phyloP scores from a whole-genome alignment of 2,329 filamentous ascomycete species.

The Tolypocladium tropicale region DNA sequence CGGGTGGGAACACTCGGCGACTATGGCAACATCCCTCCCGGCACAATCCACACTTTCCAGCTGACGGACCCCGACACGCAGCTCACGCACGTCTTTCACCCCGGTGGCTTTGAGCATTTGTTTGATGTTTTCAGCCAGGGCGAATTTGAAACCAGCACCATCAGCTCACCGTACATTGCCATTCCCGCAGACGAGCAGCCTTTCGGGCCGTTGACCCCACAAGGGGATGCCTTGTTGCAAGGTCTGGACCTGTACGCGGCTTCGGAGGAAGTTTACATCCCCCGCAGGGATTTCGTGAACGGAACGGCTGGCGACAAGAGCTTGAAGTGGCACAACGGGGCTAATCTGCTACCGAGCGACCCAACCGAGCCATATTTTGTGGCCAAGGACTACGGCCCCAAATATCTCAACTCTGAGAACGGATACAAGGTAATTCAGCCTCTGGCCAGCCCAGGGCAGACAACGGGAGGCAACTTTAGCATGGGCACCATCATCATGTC shows the following conservation, averaged over 20 bases:
- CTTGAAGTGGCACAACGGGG: constrained; percentile 10
- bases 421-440: constrained; percentile 14
- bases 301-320: constrained; percentile 7
- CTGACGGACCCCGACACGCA: constrained; percentile 11
- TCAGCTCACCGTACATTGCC: constrained; percentile 8
- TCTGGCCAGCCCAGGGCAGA: constrained; percentile 6
- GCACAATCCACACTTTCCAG: constrained; percentile 12
- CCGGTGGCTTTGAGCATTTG: constrained; percentile 11
- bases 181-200: constrained; percentile 5
- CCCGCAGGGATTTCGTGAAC: constrained; percentile 11
- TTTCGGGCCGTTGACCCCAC: constrained; percentile 9
- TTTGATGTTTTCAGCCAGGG: constrained; percentile 9
- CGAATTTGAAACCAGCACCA: constrained; percentile 3
- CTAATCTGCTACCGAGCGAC: constrained; percentile 6
- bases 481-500: constrained; percentile 11
- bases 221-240: constrained; percentile 1
- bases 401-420: constrained; percentile 9
- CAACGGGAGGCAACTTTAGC: constrained; percentile 9
- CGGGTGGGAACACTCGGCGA: constrained; percentile 9
- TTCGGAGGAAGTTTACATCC: constrained; percentile 5
- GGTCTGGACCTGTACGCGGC: constrained; percentile 9
- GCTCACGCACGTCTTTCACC: constrained; percentile 12
- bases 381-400: constrained; percentile 12
- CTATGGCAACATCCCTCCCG: constrained; percentile 11
- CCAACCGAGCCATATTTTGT: constrained; percentile 9